Evolutionary conservation across 139 green algal genomes (phyloP).

Genomic region (Chlamydomonas schloesseri): DNA sequence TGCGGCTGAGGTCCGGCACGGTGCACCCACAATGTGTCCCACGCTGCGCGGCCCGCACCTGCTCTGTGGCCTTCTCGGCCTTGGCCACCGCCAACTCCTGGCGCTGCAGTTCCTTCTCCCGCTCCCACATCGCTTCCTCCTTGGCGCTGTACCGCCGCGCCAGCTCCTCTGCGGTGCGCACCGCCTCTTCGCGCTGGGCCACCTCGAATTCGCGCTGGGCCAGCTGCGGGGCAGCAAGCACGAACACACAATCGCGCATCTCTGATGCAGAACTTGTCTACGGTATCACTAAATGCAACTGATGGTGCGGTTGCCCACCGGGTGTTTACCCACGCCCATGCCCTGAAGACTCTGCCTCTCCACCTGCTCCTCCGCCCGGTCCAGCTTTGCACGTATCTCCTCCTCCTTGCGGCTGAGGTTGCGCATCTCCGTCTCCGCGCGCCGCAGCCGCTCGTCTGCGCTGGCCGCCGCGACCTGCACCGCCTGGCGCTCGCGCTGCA

Average conservation of each 20-base stretch:
- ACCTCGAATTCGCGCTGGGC: slow-evolving; percentile 35
- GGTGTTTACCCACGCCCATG: background rate
- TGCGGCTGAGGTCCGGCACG: too few relatives aligned
- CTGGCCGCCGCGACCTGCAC: background rate
- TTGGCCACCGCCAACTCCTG: background rate
- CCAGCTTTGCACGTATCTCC: slow-evolving; percentile 7
- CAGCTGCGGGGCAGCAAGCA: background rate
- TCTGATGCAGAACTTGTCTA: too few relatives aligned
- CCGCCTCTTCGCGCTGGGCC: slow-evolving; percentile 11
- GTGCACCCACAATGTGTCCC: too few relatives aligned
- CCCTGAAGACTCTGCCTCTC: too few relatives aligned
- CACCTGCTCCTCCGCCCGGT: slow-evolving; percentile 31
- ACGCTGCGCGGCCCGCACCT: too few relatives aligned
- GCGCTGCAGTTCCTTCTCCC: background rate
- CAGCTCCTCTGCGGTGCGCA: slow-evolving; percentile 26
- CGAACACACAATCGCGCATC: background rate
- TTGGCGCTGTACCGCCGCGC: slow-evolving; percentile 2
- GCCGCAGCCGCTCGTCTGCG: slow-evolving; percentile 23
- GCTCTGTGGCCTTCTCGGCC: background rate
- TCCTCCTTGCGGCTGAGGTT: background rate
- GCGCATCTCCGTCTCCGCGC: slow-evolving; percentile 21
- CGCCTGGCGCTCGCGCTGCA: slow-evolving; percentile 23
- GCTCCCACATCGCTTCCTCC: slow-evolving; percentile 33
- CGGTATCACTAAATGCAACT: background rate
- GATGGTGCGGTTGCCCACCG: background rate